phyloP scores from a whole-genome alignment of 768 basidiomycete genomes.

The Neoboletus magnificus region DNA sequence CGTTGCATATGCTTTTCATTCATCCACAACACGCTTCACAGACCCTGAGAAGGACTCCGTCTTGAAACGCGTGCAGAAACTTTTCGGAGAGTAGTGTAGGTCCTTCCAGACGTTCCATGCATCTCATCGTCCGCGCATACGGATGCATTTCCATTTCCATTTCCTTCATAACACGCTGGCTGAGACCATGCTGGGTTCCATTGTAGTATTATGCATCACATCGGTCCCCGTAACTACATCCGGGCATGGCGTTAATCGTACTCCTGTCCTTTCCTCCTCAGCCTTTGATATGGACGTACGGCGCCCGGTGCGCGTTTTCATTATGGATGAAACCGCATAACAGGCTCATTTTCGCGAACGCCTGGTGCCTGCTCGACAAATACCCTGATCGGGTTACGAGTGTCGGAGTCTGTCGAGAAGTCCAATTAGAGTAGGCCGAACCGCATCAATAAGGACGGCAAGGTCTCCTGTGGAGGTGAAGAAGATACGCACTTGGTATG shows the following conservation, averaged over 20 bases:
- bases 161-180: conserved; percentile 8
- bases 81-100: conserved; percentile 77
- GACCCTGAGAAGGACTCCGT: conserved; percentile 96
- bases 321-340: conserved; percentile 61
- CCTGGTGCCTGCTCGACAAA: conserved; percentile 67
- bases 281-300: conserved; percentile 9
- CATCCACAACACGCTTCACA: conserved; percentile 33
- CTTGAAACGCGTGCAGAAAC: conserved; percentile 93
- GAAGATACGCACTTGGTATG: conserved; percentile 61
- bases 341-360: conserved; percentile 67
- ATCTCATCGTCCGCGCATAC: conserved; percentile 10
- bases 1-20: conserved; percentile 9
- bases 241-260: conserved; percentile 12
- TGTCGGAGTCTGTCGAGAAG: conserved; percentile 51
- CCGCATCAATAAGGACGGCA: neutral
- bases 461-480: conserved; percentile 16
- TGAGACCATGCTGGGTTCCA: conserved; percentile 24
- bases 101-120: conserved; percentile 11
- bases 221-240: conserved; percentile 15
- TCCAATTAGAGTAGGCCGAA: conserved; percentile 7
- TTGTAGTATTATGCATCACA: conserved; percentile 26
- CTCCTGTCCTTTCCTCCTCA: conserved; percentile 6
- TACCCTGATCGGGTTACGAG: conserved; percentile 58
- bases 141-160: conserved; percentile 1
- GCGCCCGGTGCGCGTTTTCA: conserved; percentile 14